Evolutionary conservation across 2,329 filamentous ascomycete species (phyloP), one percentile per base, ranked within the genome.

Genomic region (Coccinonectria pachysandricola): DNA sequence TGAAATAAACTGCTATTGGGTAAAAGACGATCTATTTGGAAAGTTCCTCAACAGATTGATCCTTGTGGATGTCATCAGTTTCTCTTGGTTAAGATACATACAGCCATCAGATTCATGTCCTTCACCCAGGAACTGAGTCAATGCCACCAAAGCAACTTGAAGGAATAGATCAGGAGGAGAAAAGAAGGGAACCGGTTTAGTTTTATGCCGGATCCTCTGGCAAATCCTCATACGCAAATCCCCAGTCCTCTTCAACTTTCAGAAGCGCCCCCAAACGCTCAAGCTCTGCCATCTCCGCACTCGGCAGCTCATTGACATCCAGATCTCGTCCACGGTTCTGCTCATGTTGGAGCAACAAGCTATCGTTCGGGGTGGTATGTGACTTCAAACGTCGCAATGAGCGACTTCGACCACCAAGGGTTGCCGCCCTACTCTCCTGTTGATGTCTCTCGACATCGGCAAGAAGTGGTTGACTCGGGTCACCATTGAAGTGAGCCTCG

Each of bases 401-500:
- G 14, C 44, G 34, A n/a, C 39, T 31, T 5, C 38, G 34, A 6
- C 21, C 19, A 7, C 48, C 43, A 6, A 36, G 40, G 19, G 43
- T 48, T 13, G 44, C 46, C 20, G 46, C 48, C 8, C 37, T 18
- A 24, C 59, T 59, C 10, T 51, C 53, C 26, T 59, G 64, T 42
- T 75, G 71, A 5, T 46, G 32, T 3, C 44, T 46, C 28, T 67
- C 60, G 15, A 56, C 58, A 5, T 46, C 37, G 3, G 60, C 57
- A 6, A 68, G 39, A 5, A 76, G 52, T 3, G 65, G 68, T 22
- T 45, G 47, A 2, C 28, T 30, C 0, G 56, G 52, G 21, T 72
- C 58, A 3, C 49, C 45, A 11, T 65, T 42, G 3, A 58, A 37
- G 36, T 77, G 72, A 1, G 60, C 60, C 5, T 72, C 64, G 5